Conservation (phyloP, 108 stramenopile species). For the Nitzschia palea region DNA sequence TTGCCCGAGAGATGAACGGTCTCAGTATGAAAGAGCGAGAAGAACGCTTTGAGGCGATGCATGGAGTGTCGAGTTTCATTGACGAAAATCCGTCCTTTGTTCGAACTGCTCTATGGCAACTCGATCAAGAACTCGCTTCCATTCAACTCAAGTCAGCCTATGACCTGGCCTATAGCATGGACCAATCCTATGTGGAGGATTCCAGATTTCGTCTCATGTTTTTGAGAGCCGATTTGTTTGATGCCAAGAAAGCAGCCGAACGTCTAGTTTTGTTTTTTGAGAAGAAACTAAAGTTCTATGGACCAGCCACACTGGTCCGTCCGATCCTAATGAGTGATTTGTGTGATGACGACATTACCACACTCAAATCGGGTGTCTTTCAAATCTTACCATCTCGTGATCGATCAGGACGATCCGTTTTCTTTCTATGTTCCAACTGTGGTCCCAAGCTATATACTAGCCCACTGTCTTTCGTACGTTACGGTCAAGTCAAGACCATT, state of each 20-base stretch:
- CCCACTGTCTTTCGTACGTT: slow-evolving; percentile 2
- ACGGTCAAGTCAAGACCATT: too few species aligned
- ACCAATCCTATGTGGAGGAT: slow-evolving; percentile 18
- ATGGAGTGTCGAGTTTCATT: slow-evolving; percentile 1
- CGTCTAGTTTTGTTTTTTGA: slow-evolving; percentile 32
- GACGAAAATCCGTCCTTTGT: slow-evolving; percentile 13
- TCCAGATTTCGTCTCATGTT: slow-evolving; percentile 40
- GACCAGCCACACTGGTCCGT: slow-evolving; percentile 15
- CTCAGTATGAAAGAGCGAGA: slow-evolving; percentile 12
- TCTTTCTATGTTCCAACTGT: slow-evolving; percentile 11
- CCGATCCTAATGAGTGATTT: slow-evolving; percentile 22
- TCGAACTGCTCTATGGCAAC: not conserved
- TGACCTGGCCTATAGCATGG: slow-evolving; percentile 7
- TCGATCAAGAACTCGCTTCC: slow-evolving; percentile 1
- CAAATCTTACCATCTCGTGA: slow-evolving; percentile 25
- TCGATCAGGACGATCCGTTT: slow-evolving; percentile 25
- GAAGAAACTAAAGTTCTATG: slow-evolving; percentile 34
- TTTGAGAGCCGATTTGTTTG: slow-evolving; percentile 39
- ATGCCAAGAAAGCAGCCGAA: slow-evolving; percentile 30
- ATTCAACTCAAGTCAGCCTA: not conserved
- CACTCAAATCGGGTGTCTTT: slow-evolving; percentile 10
- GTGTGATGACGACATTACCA: slow-evolving; percentile 9
- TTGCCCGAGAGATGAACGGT: slow-evolving; percentile 7
- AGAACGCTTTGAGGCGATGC: slow-evolving; percentile 4
- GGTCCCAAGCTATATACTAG: slow-evolving; percentile 8